Percentiles rank a stretch among this genome's conserved stretches.
Evolutionary conservation across 371 early-diverging fungal genomes (phyloP).

Genomic region (Mortierella sp.): DNA sequence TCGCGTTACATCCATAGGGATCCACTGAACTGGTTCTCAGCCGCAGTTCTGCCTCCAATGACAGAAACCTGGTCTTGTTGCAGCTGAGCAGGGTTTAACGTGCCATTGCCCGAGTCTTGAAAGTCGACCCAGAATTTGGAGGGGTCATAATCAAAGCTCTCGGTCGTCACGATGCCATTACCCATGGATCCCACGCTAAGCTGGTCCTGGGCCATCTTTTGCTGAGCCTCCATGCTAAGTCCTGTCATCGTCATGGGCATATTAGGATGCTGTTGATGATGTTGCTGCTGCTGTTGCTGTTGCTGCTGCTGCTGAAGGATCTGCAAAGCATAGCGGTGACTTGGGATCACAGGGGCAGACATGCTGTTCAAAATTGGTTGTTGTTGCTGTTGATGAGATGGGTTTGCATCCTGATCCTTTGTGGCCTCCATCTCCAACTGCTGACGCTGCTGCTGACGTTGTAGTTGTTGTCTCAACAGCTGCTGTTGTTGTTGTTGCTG

Average conservation of each 20-base stretch:
- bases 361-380: conserved; percentile 28
- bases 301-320: conserved; percentile 46
- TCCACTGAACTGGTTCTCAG: conserved; percentile 25
- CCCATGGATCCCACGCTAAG: conserved; percentile 12
- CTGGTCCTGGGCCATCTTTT: conserved; percentile 21
- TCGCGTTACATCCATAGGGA: conserved; percentile 39
- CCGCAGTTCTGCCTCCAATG: conserved; percentile 8
- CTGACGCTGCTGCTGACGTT: conserved; percentile 51
- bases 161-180: conserved; percentile 6
- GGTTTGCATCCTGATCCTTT: conserved; percentile 28
- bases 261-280: conserved; percentile 14
- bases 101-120: conserved; percentile 22
- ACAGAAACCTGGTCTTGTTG: conserved; percentile 17
- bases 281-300: conserved; percentile 29
- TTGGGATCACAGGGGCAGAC: conserved; percentile 48
- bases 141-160: conserved; percentile 39
- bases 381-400: conserved; percentile 9
- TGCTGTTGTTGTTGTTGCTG: conserved; percentile 46
- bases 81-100: conserved; percentile 27
- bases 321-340: conserved; percentile 47
- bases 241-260: conserved; percentile 44
- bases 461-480: conserved; percentile 45
- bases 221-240: conserved; percentile 28
- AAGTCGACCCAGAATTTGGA: conserved; percentile 49
- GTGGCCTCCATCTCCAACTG: conserved; percentile 38